phyloP scores from a whole-genome alignment of 2,329 filamentous ascomycete species.

The Dothiorella sarmentorum region DNA sequence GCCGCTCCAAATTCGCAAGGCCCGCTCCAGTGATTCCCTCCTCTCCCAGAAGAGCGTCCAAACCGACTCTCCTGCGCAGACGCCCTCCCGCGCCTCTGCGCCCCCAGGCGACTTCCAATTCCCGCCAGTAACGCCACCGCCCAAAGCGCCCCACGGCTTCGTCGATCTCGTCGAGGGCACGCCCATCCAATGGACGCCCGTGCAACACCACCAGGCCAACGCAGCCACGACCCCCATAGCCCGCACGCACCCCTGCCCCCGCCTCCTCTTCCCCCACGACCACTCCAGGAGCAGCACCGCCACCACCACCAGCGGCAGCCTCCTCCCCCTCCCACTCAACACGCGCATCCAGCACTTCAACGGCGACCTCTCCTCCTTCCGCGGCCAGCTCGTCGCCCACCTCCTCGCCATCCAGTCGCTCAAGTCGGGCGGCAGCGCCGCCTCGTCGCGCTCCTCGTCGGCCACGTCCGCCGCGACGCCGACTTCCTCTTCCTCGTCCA shows the following conservation, averaged over 20 bases:
- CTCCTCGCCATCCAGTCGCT: slow-evolving; percentile 27
- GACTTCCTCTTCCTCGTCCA: background rate
- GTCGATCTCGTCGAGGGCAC: slow-evolving; percentile 12
- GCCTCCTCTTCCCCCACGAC: background rate
- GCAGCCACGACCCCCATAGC: background rate
- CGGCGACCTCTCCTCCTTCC: slow-evolving; percentile 28
- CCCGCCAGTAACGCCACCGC: background rate
- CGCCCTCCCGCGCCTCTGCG: slow-evolving; percentile 15
- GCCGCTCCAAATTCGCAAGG: slow-evolving; percentile 14
- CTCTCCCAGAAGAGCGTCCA: background rate
- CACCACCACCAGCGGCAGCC: slow-evolving; percentile 15
- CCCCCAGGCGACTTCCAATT: slow-evolving; percentile 1
- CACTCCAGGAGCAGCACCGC: background rate
- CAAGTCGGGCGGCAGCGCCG: slow-evolving; percentile 17
- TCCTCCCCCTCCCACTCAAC: slow-evolving; percentile 8
- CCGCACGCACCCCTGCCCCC: background rate
- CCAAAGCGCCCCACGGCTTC: slow-evolving; percentile 8
- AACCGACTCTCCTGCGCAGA: slow-evolving; percentile 3
- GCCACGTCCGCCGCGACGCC: background rate
- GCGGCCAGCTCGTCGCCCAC: slow-evolving; percentile 29
- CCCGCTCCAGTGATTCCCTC: background rate
- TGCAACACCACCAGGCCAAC: background rate
- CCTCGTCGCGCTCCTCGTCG: background rate
- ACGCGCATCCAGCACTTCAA: slow-evolving; percentile 23
- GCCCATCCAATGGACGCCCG: slow-evolving; percentile 8